Base-by-base conservation (phyloP, 257 asterid genomes). In the Anisodus tanguticus region DNA sequence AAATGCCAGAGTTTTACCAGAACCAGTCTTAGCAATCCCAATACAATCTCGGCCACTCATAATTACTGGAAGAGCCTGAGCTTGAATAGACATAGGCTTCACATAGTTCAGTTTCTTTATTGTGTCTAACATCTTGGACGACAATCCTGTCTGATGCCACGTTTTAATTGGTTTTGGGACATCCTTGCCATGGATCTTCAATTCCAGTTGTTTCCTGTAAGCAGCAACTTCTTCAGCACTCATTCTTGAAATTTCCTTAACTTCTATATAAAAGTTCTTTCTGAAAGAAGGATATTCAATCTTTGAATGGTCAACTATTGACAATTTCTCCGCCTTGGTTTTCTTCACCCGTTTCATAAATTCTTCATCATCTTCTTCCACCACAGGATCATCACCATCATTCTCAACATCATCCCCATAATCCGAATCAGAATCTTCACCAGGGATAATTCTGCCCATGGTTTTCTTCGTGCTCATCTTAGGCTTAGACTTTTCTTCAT, bases 31-130 rank as follows among this genome's bases (percentile, higher is more conserved):
- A 31, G 98, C 98, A 71, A 95, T 68, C 72, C 98, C 98, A 51
- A 95, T 95, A 91, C 98, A 95, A 86, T 95, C 98, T 81, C 98
- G 92, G 39, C 98, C 98, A 81, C 98, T 92, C 98, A 95, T 95
- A 63, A 95, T 93, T 74, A 95, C 87, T n/a, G 98, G 98, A 86
- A 95, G 82, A 17, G 98, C 98, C 90, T 95, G 98, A 41, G 95
- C 93, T 89, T 95, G 98, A 85, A 95, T 93, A 19, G 97, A 70
- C 97, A 93, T 93, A 11, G 98, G 98, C 85, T 85, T 92, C 84
- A 93, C 95, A 86, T 78, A 95, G 81, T 92, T 90, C 85, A 91
- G 87, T 89, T 92, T 95, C 91, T 87, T 93, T 49, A 95, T 93
- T 43, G 91, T 89, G 79, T 95, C 98, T 88, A 93, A 74, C 37